Percentiles rank a stretch among this genome's conserved stretches.
These are phyloP conservation scores for Saksenaea oblongispora DNA, from an alignment of 371 early-diverging fungal species.

Conservation along the genomic window DNA sequence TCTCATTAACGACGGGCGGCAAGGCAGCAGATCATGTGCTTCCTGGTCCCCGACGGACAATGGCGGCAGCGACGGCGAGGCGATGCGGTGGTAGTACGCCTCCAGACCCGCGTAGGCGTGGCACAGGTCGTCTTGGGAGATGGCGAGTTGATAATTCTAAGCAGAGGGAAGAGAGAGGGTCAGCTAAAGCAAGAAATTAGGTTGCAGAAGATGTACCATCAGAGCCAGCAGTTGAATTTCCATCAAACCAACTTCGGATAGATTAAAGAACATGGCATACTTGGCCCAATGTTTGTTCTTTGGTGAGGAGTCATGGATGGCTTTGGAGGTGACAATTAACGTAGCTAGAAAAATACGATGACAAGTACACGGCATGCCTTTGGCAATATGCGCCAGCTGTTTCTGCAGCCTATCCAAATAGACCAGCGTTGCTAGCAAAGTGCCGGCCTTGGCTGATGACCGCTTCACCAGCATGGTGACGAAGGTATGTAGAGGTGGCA, in stretches of 20 bases:
- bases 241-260: slow-evolving; percentile 79
- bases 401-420: slow-evolving; percentile 58
- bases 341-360: slow-evolving; percentile 79
- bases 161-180: background rate
- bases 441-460: slow-evolving; percentile 4
- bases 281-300: slow-evolving; percentile 84
- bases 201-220: too few species aligned
- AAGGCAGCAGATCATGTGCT: background rate
- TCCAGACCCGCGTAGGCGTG: background rate
- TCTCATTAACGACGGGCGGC: background rate
- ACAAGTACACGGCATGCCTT: slow-evolving; percentile 74
- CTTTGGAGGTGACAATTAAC: slow-evolving; percentile 71
- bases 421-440: slow-evolving; percentile 24
- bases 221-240: slow-evolving; percentile 76
- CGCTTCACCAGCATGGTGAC: background rate
- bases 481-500: background rate
- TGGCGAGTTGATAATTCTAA: background rate
- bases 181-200: too few species aligned
- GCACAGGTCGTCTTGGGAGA: background rate
- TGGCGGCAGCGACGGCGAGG: background rate
- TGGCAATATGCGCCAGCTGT: slow-evolving; percentile 43
- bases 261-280: slow-evolving; percentile 67
- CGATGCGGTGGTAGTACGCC: background rate
- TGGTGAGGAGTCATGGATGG: slow-evolving; percentile 74
- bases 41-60: background rate